Evolutionary conservation across 345 rosid species (phyloP), one percentile per base, ranked within the genome.

Genomic region (Lumnitzera littorea): DNA sequence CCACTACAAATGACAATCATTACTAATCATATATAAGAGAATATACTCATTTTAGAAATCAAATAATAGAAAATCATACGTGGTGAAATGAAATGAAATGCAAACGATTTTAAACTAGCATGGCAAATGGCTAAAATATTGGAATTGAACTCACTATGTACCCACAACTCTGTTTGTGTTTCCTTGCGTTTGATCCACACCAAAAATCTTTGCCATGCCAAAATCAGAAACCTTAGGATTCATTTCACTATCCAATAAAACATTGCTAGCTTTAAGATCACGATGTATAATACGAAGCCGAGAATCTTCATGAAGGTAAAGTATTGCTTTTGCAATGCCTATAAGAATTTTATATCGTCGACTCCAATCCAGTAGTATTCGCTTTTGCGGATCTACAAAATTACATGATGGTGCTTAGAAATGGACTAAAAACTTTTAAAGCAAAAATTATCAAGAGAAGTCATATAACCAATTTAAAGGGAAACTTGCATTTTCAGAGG

Each of bases 141-240:
- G 1, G 49, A 48, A 0, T 13, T 2, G 36, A 50, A 64, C 67
- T 70, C 67, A 74, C 78, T 43, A 63, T 17, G 78, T 74, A 8
- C 75, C 78, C 2, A 61, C 58, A 3, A 67, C 36, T 61, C 23
- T 64, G 0, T 36, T 71, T 13, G 79, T 67, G 1, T 49, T 47
- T 11, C 12, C 67, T 1, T 51, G 61, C 5, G 72, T 75, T 54
- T 75, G 70, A 9, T 70, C 70, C 3, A 29, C 47, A 11, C 14
- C 59, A 0, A 75, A 46, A 5, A 70, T 50, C 1, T 64, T 70
- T 31, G 79, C 67, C 67, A 65, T 63, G 50, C 65, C 75, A 20
- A 75, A 75, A 12, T 75, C 75, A 48, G 72, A 48, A 24, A 75
- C 67, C 27, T 75, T 75, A 1, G 75, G 75, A 20, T 50, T 70